These are phyloP conservation scores for Diplodia sapinea DNA, from an alignment of 2,329 filamentous ascomycete genomes.

Conservation along the genomic window DNA sequence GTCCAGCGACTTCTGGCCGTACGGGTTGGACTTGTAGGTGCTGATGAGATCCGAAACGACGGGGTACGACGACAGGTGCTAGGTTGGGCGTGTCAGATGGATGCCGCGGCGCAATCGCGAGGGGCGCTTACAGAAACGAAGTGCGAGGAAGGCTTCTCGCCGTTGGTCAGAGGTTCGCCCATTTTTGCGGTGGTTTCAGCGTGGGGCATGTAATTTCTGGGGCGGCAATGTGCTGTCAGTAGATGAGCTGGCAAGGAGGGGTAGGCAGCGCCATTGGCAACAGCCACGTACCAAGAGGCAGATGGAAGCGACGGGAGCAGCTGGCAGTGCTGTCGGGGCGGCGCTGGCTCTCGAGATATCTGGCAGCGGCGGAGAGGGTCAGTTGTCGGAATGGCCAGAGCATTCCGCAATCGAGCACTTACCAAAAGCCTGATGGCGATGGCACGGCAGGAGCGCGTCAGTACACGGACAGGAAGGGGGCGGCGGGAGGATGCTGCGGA, in stretches of 20 bases:
- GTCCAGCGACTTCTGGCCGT: constrained; percentile 81
- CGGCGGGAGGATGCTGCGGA: not conserved
- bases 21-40: constrained; percentile 79
- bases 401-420: constrained; percentile 31
- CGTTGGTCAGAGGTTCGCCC: constrained; percentile 48
- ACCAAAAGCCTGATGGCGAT: not conserved
- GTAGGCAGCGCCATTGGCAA: not conserved
- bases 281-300: constrained; percentile 2
- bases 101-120: not conserved
- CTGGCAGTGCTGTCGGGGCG: not conserved
- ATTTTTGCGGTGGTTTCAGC: constrained; percentile 41
- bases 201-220: constrained; percentile 30
- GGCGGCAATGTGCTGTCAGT: constrained; percentile 12
- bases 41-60: constrained; percentile 78
- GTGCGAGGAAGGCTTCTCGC: constrained; percentile 48
- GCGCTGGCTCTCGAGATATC: constrained; percentile 14
- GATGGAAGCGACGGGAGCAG: not conserved
- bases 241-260: constrained; percentile 6
- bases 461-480: not conserved
- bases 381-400: constrained; percentile 17
- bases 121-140: constrained; percentile 46
- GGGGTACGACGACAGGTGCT: constrained; percentile 88
- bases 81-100: constrained; percentile 30
- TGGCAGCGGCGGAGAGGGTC: constrained; percentile 20
- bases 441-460: constrained; percentile 13